Base-by-base conservation (phyloP, 192 early-diverging fungal species). In the Lunasporangiospora selenospora region DNA sequence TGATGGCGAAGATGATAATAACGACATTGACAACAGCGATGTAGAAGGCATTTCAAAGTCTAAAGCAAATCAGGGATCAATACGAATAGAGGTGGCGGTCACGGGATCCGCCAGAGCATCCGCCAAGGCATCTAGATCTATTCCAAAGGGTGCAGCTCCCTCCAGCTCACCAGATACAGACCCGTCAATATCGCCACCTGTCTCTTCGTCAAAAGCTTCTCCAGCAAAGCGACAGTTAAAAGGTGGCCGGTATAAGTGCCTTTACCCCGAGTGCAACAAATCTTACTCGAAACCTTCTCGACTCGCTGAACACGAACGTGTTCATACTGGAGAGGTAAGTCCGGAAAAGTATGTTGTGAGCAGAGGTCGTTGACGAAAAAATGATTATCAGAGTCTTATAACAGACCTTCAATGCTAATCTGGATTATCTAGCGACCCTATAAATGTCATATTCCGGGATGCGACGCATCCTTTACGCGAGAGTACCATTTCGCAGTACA, bases 291-390 rank as follows among this genome's bases (percentile, higher is more conserved):
- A 75, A 46, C 69, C 69, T 33, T 62, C 62, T 3, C 60, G 76
- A 24, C 64, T 76, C 1, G 39, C n/a, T 2, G 67, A 77, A 23
- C 79, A 80, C 45, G 60, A 67, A 15, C 75, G 63, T 5, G 47
- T 43, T 4, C 79, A 80, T 49, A 77, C 75, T 2, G 69, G 67
- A 4, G 65, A 77, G 69, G 79, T 77, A 62, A 52, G 57, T 2
- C 13, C 11, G 12, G 15, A 33, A 26, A 26, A 29, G 21, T 33
- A n/a, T n/a, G n/a, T n/a, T n/a, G n/a, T n/a, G n/a, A n/a, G n/a
- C n/a, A n/a, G n/a, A n/a, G n/a, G 31, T 1, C 6, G 19, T n/a
- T 13, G 16, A 54, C 27, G 13, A 19, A 19, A 24, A 15, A 10
- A 21, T 33, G 16, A 9, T 23, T 21, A 13, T 23, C 18, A 8